A percentile compares a stretch with the other conserved stretches of the same genome.
phyloP scores from a whole-genome alignment of 2,329 filamentous ascomycete species.

The Diaporthe nobilis region DNA sequence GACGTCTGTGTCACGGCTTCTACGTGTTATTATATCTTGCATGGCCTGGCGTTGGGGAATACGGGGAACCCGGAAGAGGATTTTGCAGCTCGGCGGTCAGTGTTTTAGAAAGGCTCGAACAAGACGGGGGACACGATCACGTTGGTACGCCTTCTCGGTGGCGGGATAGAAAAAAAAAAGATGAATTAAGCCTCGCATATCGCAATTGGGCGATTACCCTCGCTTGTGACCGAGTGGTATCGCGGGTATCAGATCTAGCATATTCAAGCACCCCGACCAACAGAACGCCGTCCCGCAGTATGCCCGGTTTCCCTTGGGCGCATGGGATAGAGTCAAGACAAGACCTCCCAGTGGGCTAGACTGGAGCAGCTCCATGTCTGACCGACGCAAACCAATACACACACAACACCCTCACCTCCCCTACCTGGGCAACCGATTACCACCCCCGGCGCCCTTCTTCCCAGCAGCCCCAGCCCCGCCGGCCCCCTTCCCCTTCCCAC shows the following conservation, averaged over 20 bases:
- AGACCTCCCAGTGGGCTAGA: neutral
- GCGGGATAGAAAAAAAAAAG: slow-evolving; percentile 13
- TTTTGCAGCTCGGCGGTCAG: slow-evolving; percentile 16
- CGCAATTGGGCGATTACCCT: neutral
- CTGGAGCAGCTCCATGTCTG: neutral
- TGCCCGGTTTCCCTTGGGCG: too few relatives aligned
- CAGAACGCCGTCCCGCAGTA: neutral
- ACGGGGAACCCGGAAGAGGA: slow-evolving; percentile 8
- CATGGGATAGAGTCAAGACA: neutral
- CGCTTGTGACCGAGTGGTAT: neutral
- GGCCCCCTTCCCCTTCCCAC: slow-evolving; percentile 24
- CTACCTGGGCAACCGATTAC: slow-evolving; percentile 20
- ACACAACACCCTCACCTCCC: neutral
- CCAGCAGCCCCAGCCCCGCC: slow-evolving; percentile 29
- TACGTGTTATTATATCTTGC: slow-evolving; percentile 27
- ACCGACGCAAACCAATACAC: neutral
- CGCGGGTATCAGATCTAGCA: slow-evolving; percentile 21
- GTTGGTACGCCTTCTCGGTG: slow-evolving; percentile 37
- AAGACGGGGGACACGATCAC: neutral
- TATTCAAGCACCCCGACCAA: neutral
- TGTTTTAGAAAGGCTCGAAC: slow-evolving; percentile 26
- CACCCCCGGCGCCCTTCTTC: slow-evolving; percentile 13
- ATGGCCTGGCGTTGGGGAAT: slow-evolving; percentile 39
- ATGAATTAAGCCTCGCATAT: slow-evolving; percentile 26
- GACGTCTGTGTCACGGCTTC: slow-evolving; percentile 37